A percentile compares a stretch with the other conserved stretches of the same genome.
Conservation (phyloP, 106 monocot species). For the Platanthera guangdongensis region DNA sequence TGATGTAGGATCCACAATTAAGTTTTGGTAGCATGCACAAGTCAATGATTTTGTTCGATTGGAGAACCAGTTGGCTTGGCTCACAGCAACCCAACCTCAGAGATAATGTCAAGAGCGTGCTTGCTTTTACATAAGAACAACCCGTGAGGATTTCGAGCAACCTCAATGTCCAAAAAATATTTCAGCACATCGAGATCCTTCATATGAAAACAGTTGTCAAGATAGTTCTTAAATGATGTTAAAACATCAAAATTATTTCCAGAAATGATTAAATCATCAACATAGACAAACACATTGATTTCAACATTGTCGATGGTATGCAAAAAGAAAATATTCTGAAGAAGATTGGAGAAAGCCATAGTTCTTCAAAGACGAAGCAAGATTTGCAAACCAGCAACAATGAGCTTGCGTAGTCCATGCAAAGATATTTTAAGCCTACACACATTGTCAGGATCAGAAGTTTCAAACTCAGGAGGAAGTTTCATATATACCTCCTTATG, state of each 20-base stretch:
- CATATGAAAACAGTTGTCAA: not conserved
- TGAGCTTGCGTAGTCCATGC: not conserved
- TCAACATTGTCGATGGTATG: not conserved
- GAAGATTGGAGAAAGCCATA: not conserved
- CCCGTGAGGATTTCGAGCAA: not conserved
- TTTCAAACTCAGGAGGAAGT: not conserved
- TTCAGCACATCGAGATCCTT: constrained; percentile 3
- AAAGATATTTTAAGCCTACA: not conserved
- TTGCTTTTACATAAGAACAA: constrained; percentile 4
- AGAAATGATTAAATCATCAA: not conserved
- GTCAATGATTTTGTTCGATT: constrained; percentile 3
- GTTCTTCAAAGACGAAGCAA: not conserved
- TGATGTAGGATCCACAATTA: not conserved
- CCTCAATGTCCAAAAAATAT: constrained; percentile 8
- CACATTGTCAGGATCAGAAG: not conserved
- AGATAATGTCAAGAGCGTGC: not conserved
- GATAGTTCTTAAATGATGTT: not conserved
- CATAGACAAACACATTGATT: constrained; percentile 1
- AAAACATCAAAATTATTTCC: not conserved
- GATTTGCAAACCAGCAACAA: not conserved
- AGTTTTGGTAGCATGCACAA: not conserved
- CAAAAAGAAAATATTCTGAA: not conserved
- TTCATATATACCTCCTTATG: not conserved
- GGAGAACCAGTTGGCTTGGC: not conserved
- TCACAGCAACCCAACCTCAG: not conserved